Evolutionary conservation across 441 rosid species (phyloP), one percentile per base, ranked within the genome.

Genomic region (Pelargonium citronellum): DNA sequence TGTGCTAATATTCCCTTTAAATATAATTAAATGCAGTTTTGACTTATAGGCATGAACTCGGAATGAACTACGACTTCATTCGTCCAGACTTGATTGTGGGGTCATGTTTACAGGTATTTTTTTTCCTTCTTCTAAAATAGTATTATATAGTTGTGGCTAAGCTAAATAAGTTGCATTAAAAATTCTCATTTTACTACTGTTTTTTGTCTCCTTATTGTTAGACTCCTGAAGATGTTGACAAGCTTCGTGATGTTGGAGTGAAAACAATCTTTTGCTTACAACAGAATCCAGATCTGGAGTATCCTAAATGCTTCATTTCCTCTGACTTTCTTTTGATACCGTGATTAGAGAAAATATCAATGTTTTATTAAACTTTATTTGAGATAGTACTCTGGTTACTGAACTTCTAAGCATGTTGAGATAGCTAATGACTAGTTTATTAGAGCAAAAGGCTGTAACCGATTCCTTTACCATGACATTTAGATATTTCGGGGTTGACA

Each of bases 401-500:
- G 27, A 12, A 27, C 39, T 71, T 1, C 41, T 66, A 9, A 30
- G 66, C 44, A 60, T 43, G 39, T 39, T 47, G 57, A 65, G 39
- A 47, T 3, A 7, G 22, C 47, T 19, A 1, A 7, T 12, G 67
- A 44, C 58, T 64, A 17, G 64, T 10, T 5, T 73, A 63, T 17
- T 69, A 39, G 63, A 61, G 39, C 30, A 70, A 65, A 75, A 44
- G 69, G 61, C 65, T 44, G 17, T 4, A 67, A 69, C 34, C 39
- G 66, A 44, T 75, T 69, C 85, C 87, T 81, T 94, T 53, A 87
- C 85, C 51, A 65, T 16, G 69, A 47, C 66, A 73, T 79, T 43
- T 78, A 94, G 99, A 82, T 94, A 90, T 82, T 94, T 94, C 77
- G 92, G 94, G 67, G 95, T 94, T 64, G 97, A 94, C 82, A 91